Conservation (phyloP, 192 early-diverging fungal genomes). For the Backusella macrospora region DNA sequence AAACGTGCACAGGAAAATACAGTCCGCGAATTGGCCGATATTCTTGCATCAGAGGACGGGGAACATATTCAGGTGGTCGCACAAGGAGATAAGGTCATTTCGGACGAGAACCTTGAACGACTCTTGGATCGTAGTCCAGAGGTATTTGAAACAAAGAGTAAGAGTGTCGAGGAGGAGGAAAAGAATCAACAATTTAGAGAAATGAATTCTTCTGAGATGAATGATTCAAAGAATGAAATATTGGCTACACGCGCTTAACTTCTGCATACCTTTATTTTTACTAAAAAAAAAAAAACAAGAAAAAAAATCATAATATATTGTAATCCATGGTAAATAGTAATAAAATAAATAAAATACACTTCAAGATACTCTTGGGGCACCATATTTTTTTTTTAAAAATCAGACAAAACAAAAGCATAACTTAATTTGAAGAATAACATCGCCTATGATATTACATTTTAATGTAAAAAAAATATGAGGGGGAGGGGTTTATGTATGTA, state of each 20-base stretch:
- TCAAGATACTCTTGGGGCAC: no score
- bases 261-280: no score
- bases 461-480: no score
- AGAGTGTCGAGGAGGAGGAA: background rate
- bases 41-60: constrained; percentile 71
- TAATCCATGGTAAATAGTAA: background rate
- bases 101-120: constrained; percentile 59
- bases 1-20: constrained; percentile 48
- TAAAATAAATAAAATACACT: no score
- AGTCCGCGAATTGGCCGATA: constrained; percentile 70
- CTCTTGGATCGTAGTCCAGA: constrained; percentile 55
- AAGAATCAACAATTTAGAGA: constrained; percentile 46
- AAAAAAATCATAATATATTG: background rate
- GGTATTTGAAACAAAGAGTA: constrained; percentile 44
- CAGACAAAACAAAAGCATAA: no score
- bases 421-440: no score
- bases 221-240: constrained; percentile 55
- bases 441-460: no score
- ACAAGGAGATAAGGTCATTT: constrained; percentile 60
- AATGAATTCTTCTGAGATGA: constrained; percentile 44
- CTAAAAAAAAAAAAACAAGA: background rate
- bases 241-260: constrained; percentile 37
- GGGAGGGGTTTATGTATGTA: no score
- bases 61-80: constrained; percentile 63
- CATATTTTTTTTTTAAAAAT: no score